Evolutionary conservation across 1,139 yeast species (phyloP).

Genomic region (Arxiozyma bovina): DNA sequence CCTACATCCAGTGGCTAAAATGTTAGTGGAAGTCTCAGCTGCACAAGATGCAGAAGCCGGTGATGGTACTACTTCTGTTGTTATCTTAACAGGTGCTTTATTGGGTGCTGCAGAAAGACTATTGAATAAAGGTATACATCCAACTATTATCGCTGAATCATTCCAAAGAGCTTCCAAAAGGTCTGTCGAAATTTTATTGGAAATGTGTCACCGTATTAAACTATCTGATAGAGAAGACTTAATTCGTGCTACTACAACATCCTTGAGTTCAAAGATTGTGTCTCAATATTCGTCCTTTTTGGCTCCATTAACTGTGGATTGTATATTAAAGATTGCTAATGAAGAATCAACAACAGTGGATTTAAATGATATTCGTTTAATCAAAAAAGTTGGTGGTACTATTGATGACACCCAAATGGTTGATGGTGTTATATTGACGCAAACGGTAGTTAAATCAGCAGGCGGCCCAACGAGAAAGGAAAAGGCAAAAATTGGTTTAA

Average conservation of each 20-base stretch:
- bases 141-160: slow-evolving; percentile 88
- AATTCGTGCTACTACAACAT: slow-evolving; percentile 87
- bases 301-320: slow-evolving; percentile 92
- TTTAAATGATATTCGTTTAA: slow-evolving; percentile 73
- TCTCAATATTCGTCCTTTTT: slow-evolving; percentile 78
- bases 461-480: slow-evolving; percentile 96
- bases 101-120: slow-evolving; percentile 91
- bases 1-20: slow-evolving; percentile 94
- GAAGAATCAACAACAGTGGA: slow-evolving; percentile 63
- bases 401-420: slow-evolving; percentile 92
- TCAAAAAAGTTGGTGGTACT: slow-evolving; percentile 94
- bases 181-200: slow-evolving; percentile 75
- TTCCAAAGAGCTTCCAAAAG: slow-evolving; percentile 89
- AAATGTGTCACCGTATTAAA: slow-evolving; percentile 72
- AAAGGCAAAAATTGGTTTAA: slow-evolving; percentile 83
- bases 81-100: slow-evolving; percentile 87
- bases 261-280: slow-evolving; percentile 88
- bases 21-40: slow-evolving; percentile 94
- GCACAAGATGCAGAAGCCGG: slow-evolving; percentile 99
- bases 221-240: slow-evolving; percentile 72
- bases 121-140: slow-evolving; percentile 86
- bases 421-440: slow-evolving; percentile 90
- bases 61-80: slow-evolving; percentile 97
- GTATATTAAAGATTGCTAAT: slow-evolving; percentile 71
- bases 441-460: slow-evolving; percentile 77